A percentile compares a stretch with the other conserved stretches of the same genome.
These are phyloP conservation scores for Yarrowia sp. DNA, from an alignment of 805 yeast species.

Conservation along the genomic window DNA sequence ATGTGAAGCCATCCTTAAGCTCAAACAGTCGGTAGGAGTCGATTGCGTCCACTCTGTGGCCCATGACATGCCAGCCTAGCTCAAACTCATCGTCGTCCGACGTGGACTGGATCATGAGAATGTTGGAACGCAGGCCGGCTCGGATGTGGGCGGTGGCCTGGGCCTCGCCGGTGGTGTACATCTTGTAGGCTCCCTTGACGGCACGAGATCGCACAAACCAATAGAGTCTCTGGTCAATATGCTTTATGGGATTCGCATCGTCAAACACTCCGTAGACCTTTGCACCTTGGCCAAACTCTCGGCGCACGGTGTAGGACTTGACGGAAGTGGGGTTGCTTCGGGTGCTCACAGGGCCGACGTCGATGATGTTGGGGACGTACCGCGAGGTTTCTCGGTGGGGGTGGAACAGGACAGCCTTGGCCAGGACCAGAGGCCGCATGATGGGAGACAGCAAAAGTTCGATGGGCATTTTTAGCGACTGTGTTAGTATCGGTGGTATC, in stretches of 20 bases:
- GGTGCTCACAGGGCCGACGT: conserved; percentile 48
- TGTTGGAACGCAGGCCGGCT: conserved; percentile 68
- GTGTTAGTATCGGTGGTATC: conserved; percentile 17
- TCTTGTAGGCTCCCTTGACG: conserved; percentile 69
- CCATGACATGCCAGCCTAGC: conserved; percentile 68
- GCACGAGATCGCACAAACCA: conserved; percentile 69
- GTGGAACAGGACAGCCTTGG: conserved; percentile 61
- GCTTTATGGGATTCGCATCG: conserved; percentile 51
- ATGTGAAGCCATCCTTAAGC: conserved; percentile 64
- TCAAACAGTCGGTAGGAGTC: conserved; percentile 68
- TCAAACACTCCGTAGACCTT: conserved; percentile 62
- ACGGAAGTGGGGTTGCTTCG: conserved; percentile 44
- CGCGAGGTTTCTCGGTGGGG: conserved; percentile 64
- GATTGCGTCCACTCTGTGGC: conserved; percentile 65
- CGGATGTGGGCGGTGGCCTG: conserved; percentile 65
- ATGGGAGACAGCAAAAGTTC: conserved; percentile 65
- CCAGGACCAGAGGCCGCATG: conserved; percentile 65
- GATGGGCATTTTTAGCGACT: conserved; percentile 58
- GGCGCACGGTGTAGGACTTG: conserved; percentile 58
- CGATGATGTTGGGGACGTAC: conserved; percentile 62
- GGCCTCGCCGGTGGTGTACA: conserved; percentile 61
- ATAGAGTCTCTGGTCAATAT: conserved; percentile 53
- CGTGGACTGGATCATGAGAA: conserved; percentile 59
- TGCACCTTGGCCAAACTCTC: conserved; percentile 67
- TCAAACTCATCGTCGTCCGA: conserved; percentile 58